phyloP scores from a whole-genome alignment of 176 grass and related monocot species.

The Bromus sterilis region DNA sequence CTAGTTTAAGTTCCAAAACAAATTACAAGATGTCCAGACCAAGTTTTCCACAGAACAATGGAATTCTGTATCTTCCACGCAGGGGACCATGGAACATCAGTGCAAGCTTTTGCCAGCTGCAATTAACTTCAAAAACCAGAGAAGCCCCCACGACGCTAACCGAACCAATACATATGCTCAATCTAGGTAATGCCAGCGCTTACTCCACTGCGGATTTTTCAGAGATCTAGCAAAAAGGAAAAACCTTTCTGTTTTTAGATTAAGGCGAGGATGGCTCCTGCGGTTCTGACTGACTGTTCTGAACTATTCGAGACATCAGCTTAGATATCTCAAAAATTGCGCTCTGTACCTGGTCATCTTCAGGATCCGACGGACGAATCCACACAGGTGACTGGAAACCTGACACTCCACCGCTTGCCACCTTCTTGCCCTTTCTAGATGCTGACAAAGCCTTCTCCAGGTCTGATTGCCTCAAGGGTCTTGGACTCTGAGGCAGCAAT shows the following conservation, averaged over 20 bases:
- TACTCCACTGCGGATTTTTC: slow-evolving; percentile 44
- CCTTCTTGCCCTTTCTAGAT: slow-evolving; percentile 69
- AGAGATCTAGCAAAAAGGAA: slow-evolving; percentile 47
- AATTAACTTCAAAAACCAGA: slow-evolving; percentile 32
- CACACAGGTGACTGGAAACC: slow-evolving; percentile 47
- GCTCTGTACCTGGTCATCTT: slow-evolving; percentile 78
- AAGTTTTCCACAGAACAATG: slow-evolving; percentile 2
- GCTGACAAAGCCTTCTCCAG: slow-evolving; percentile 62
- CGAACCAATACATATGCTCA: slow-evolving; percentile 11
- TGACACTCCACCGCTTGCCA: slow-evolving; percentile 2
- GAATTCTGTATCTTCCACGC: neutral
- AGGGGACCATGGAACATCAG: neutral
- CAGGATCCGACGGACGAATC: slow-evolving; percentile 51
- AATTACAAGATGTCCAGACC: slow-evolving; percentile 18
- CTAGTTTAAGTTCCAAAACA: neutral
- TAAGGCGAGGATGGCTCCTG: slow-evolving; percentile 69
- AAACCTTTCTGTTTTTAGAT: slow-evolving; percentile 26
- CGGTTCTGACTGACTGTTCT: slow-evolving; percentile 64
- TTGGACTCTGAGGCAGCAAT: slow-evolving; percentile 56
- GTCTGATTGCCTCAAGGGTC: slow-evolving; percentile 62
- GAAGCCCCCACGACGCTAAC: slow-evolving; percentile 11
- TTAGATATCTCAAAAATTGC: slow-evolving; percentile 95
- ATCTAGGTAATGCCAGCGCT: slow-evolving; percentile 21
- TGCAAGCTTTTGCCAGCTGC: slow-evolving; percentile 41
- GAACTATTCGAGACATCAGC: slow-evolving; percentile 86